Base-by-base conservation (phyloP, 2,329 filamentous ascomycete species). In the Pyrenophora seminiperda region DNA sequence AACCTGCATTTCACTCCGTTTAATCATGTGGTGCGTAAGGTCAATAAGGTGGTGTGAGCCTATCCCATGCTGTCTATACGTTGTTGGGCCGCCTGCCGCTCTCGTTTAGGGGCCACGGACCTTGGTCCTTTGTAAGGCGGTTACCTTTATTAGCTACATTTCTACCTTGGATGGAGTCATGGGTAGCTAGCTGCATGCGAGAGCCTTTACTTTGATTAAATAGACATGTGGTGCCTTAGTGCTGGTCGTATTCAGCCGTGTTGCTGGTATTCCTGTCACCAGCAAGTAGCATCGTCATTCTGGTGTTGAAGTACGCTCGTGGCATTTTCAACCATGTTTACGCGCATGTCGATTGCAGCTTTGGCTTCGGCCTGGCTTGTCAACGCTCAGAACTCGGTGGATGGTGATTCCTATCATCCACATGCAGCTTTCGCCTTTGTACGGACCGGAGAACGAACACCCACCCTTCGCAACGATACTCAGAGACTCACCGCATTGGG, bases 361-460 rank as follows among this genome's bases (percentile, higher is more conserved):
- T 31, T 69, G 56, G 65, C 62, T 45, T 56, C 61, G 22, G 64
- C 61, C 44, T 65, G 59, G 57, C 53, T 65, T 30, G 57, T 46
- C 18, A 51, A 46, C 24, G 66, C 65, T 3, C 59, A 61, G 36
- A 41, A 18, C 38, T 24, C 46, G 20, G 18, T 31, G 14, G 31
- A 48, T 11, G 56, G 54, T 14, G 32, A 50, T 24, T 14, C 36
- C 1, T 61, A 75, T 53, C 73, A 74, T 20, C 66, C 74, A 40
- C 75, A 75, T 73, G 77, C 76, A 32, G 75, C 79, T 17, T 81
- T 84, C 40, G 75, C 81, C 47, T 83, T 81, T 60, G 78, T 79
- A 29, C 71, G 78, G 17, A 75, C 80, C 41, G 83, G 83, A 51
- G 83, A 85, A 51, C 77, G 76, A 41, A 82, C 79, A 5, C 82